These are phyloP conservation scores for Pistacia vera DNA, from an alignment of 345 rosid species.

Conservation along the genomic window DNA sequence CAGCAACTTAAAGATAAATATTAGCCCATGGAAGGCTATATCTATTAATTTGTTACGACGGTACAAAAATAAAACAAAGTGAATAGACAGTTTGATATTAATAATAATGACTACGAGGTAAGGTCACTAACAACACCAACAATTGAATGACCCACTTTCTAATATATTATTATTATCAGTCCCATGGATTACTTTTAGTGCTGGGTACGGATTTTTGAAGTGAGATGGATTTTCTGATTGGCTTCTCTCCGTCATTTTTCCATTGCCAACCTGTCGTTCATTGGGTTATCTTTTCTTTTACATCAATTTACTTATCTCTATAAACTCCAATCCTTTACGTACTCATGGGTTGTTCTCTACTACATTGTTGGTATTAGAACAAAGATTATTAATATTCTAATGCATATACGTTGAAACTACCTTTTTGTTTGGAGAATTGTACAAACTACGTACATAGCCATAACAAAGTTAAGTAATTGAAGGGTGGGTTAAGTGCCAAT, in stretches of 20 bases:
- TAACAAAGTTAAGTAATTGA: too few species aligned
- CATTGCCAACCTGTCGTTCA: constrained; percentile 12
- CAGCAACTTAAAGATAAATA: too few species aligned
- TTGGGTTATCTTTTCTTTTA: not conserved
- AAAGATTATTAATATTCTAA: too few species aligned
- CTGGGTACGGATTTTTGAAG: constrained; percentile 8
- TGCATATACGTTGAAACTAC: too few species aligned
- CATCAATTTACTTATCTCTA: too few species aligned
- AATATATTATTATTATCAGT: not conserved
- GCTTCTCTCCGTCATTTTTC: not conserved
- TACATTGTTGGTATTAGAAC: too few species aligned
- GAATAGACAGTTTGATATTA: not conserved
- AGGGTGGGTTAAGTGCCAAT: constrained; percentile 25
- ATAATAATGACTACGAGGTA: constrained; percentile 8
- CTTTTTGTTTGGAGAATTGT: too few species aligned
- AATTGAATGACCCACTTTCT: not conserved
- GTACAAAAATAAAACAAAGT: not conserved
- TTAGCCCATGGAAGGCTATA: too few species aligned
- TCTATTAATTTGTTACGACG: too few species aligned
- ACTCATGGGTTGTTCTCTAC: constrained; percentile 8
- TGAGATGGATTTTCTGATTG: constrained; percentile 12
- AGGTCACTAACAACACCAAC: not conserved
- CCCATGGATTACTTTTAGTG: constrained; percentile 9
- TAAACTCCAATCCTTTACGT: too few species aligned
- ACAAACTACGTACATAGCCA: too few species aligned